Percentiles rank a stretch among this genome's conserved stretches.
phyloP scores from a whole-genome alignment of 208 protist species.

The Lotmaria passim region DNA sequence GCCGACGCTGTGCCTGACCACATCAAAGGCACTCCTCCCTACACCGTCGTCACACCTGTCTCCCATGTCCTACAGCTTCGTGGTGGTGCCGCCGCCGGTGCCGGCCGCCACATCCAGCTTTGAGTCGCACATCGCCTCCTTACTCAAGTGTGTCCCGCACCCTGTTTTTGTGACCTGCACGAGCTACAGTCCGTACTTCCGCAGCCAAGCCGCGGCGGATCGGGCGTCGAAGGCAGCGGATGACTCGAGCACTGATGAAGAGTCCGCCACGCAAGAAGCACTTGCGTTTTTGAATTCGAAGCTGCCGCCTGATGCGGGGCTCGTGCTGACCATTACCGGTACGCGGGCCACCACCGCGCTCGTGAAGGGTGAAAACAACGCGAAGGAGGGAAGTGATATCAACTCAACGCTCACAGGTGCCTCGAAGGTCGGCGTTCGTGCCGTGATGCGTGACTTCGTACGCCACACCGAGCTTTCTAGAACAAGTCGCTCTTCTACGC shows the following conservation, averaged over 20 bases:
- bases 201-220: conserved; percentile 1
- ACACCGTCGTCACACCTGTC: not conserved
- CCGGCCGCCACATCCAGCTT: conserved; percentile 35
- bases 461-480: not conserved
- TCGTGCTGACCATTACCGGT: conserved; percentile 38
- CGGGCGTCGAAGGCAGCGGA: not conserved
- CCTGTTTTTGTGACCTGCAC: conserved; percentile 43
- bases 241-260: too few species aligned
- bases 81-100: conserved; percentile 47
- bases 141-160: conserved; percentile 32
- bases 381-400: not conserved
- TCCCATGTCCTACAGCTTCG: conserved; percentile 40
- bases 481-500: not conserved
- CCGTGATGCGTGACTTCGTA: conserved; percentile 19
- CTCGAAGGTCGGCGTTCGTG: not conserved
- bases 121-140: conserved; percentile 29
- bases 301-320: conserved; percentile 2
- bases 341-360: conserved; percentile 16
- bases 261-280: conserved; percentile 27
- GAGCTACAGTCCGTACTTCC: conserved; percentile 45
- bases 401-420: conserved; percentile 20
- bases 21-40: not conserved
- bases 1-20: conserved; percentile 20
- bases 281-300: conserved; percentile 10
- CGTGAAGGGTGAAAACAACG: not conserved